Conservation (phyloP, 805 yeast genomes). For the Nakazawaea holstii region DNA sequence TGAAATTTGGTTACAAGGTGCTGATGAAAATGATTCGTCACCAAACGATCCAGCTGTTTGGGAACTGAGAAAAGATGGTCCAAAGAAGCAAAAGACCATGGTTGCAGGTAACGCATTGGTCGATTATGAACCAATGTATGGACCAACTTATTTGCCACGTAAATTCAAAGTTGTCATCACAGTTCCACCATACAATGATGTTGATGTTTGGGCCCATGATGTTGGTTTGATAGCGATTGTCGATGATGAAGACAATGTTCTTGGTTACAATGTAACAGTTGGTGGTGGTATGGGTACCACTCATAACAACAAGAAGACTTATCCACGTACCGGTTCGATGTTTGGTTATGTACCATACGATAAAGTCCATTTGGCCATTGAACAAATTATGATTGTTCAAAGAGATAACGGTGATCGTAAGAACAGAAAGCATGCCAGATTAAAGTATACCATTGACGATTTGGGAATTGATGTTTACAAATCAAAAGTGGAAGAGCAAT, state of each 20-base stretch:
- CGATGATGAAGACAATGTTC: conserved; percentile 52
- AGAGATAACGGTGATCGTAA: conserved; percentile 93
- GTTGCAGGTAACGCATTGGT: conserved; percentile 85
- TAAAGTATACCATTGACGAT: conserved; percentile 94
- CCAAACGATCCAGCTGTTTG: conserved; percentile 59
- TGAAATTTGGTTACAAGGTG: conserved; percentile 93
- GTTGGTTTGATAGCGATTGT: conserved; percentile 88
- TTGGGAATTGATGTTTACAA: conserved; percentile 85
- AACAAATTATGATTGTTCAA: conserved; percentile 89
- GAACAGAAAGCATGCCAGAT: conserved; percentile 95
- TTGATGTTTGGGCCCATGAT: conserved; percentile 94
- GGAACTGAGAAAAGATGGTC: conserved; percentile 67
- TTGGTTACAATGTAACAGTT: conserved; percentile 83
- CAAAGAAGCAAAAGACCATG: conserved; percentile 71
- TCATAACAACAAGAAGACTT: conserved; percentile 93
- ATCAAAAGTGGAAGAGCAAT: conserved; percentile 72
- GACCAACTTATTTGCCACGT: conserved; percentile 85
- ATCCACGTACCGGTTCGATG: conserved; percentile 89
- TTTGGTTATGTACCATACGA: conserved; percentile 72
- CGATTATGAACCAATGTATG: conserved; percentile 83
- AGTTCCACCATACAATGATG: conserved; percentile 94
- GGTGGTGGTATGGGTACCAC: conserved; percentile 99
- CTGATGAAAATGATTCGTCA: conserved; percentile 62
- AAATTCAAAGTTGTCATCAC: conserved; percentile 93
- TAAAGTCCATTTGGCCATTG: conserved; percentile 73